phyloP scores from a whole-genome alignment of 1,284 basidiomycete genomes.

The Coniferiporia sulphurascens region DNA sequence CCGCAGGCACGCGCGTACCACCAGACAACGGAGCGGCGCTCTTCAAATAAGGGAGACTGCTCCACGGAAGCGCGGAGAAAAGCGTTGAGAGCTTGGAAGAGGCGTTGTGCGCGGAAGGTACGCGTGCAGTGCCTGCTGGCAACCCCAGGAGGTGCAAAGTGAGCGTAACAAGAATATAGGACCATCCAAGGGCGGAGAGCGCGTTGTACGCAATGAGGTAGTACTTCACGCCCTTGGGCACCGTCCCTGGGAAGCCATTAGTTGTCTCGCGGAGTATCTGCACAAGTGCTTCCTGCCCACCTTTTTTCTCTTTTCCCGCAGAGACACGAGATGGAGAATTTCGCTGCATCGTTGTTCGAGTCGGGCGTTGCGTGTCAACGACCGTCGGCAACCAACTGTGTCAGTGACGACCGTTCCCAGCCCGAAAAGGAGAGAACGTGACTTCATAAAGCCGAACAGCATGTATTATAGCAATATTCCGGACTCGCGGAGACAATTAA shows the following conservation, averaged over 20 bases:
- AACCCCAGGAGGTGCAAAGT: constrained; percentile 10
- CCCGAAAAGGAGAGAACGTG: no score
- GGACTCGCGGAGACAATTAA: neutral
- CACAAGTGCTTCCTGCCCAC: neutral
- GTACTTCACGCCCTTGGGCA: constrained; percentile 31
- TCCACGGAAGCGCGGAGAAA: constrained; percentile 23
- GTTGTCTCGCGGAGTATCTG: neutral
- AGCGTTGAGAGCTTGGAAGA: constrained; percentile 25
- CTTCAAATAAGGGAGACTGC: constrained; percentile 31
- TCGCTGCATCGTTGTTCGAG: no score
- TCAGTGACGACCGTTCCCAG: no score
- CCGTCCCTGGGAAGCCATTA: neutral
- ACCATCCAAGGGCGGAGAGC: constrained; percentile 71
- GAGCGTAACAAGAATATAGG: constrained; percentile 50
- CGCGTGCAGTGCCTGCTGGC: constrained; percentile 34
- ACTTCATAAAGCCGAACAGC: no score
- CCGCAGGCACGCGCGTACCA: constrained; percentile 10
- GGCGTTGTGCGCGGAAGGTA: constrained; percentile 12
- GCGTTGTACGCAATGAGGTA: constrained; percentile 82
- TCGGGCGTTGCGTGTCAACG: no score
- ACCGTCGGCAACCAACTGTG: no score
- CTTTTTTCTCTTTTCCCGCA: neutral
- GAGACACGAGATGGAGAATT: neutral
- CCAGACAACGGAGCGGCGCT: neutral
- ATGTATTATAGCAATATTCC: no score